A percentile compares a stretch with the other conserved stretches of the same genome.
phyloP scores from a whole-genome alignment of 352 stramenopile genomes.

The Thalassiosira exigua region DNA sequence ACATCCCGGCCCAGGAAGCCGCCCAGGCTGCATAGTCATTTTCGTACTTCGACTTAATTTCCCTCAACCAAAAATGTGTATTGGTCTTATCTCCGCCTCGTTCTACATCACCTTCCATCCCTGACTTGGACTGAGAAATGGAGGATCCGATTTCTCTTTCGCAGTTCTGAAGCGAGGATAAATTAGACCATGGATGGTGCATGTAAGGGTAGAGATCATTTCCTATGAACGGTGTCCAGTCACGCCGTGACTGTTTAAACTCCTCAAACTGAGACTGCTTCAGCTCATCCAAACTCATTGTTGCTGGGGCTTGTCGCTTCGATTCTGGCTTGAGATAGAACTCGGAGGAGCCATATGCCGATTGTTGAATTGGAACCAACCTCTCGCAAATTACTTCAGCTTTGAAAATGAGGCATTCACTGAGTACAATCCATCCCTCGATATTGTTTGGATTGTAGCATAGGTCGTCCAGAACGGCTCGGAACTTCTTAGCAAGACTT shows the following conservation, averaged over 20 bases:
- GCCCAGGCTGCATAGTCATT: constrained; percentile 69
- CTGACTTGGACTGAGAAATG: constrained; percentile 10
- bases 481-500: constrained; percentile 76
- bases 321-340: constrained; percentile 33
- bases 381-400: constrained; percentile 77
- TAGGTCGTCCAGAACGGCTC: constrained; percentile 76
- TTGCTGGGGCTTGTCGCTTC: constrained; percentile 18
- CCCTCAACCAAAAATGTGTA: constrained; percentile 44
- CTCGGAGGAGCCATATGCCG: constrained; percentile 44
- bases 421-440: constrained; percentile 72
- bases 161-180: constrained; percentile 70
- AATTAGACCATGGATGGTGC: constrained; percentile 74
- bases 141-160: constrained; percentile 49
- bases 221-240: constrained; percentile 71
- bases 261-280: constrained; percentile 41
- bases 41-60: constrained; percentile 63
- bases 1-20: constrained; percentile 79
- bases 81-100: constrained; percentile 4
- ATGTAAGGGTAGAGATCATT: constrained; percentile 72
- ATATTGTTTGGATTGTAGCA: constrained; percentile 71
- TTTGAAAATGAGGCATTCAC: constrained; percentile 75
- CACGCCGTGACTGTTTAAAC: constrained; percentile 38
- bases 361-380: constrained; percentile 46
- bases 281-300: constrained; percentile 46
- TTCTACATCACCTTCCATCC: not conserved